Evolutionary conservation across 352 stramenopile genomes (phyloP).

Genomic region (Pelagophyceae sp.): DNA sequence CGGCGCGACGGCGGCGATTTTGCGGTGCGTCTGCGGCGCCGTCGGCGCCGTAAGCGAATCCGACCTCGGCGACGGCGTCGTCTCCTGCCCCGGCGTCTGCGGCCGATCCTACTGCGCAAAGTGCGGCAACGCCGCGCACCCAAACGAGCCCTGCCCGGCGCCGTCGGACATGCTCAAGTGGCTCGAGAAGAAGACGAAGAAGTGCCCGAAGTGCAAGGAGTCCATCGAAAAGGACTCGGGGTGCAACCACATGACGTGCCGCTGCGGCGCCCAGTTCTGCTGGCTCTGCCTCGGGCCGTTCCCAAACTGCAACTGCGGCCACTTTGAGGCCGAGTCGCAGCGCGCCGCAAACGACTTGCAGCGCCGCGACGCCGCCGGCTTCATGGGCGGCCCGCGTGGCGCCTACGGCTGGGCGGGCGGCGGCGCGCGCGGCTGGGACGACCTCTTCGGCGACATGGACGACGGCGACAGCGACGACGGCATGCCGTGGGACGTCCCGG

Average conservation of each 20-base stretch:
- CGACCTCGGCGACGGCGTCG: background rate
- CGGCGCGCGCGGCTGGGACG: background rate
- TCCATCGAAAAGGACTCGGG: constrained; percentile 14
- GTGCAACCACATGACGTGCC: constrained; percentile 15
- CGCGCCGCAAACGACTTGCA: background rate
- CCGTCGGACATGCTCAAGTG: constrained; percentile 5
- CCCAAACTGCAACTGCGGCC: constrained; percentile 17
- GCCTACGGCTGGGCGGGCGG: background rate
- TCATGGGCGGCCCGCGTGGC: too few species aligned
- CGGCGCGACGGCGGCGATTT: background rate
- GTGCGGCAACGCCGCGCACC: background rate
- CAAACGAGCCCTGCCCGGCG: background rate
- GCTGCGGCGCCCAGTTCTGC: constrained; percentile 14
- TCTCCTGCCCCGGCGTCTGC: background rate
- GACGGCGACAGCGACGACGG: too few species aligned
- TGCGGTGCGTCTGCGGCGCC: constrained; percentile 11
- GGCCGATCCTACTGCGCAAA: background rate
- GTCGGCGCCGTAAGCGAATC: constrained; percentile 7
- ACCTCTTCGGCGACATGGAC: background rate
- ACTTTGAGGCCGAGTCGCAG: background rate
- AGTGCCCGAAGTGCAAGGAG: constrained; percentile 17
- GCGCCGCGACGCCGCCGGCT: background rate
- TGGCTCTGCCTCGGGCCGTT: constrained; percentile 16
- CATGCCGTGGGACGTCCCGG: too few species aligned
- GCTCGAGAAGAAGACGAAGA: constrained; percentile 3